These are phyloP conservation scores for Fusarium chuoi DNA, from an alignment of 2,329 filamentous ascomycete genomes.

Conservation along the genomic window DNA sequence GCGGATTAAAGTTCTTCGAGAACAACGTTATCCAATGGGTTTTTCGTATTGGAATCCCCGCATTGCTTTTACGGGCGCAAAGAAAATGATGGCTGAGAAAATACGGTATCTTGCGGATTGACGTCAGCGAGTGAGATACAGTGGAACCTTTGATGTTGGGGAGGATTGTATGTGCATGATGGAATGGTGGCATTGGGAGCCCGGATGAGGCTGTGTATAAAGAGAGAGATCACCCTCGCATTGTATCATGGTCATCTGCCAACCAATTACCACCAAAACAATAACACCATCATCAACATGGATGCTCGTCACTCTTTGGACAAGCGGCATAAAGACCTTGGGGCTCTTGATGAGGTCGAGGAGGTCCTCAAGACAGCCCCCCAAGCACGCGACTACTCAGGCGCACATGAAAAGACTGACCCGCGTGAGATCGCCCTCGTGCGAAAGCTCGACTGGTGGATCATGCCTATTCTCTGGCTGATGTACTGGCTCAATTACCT, in stretches of 20 bases:
- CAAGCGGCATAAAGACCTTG: not conserved
- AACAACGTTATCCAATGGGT: not conserved
- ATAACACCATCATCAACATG: not conserved
- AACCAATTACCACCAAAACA: not conserved
- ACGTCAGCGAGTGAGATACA: not conserved
- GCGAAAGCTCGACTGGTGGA: slow-evolving; percentile 32
- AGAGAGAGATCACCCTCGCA: not conserved
- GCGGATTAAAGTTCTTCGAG: not conserved
- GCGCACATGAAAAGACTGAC: slow-evolving; percentile 33
- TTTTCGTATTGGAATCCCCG: not conserved
- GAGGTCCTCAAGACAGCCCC: slow-evolving; percentile 13
- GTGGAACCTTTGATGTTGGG: not conserved
- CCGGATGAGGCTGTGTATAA: not conserved
- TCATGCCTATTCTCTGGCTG: slow-evolving; percentile 48
- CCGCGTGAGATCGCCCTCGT: slow-evolving; percentile 34
- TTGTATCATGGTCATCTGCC: not conserved
- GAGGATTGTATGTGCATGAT: not conserved
- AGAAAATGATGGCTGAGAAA: not conserved
- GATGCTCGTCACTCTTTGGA: not conserved
- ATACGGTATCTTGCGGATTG: not conserved
- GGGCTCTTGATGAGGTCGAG: slow-evolving; percentile 6
- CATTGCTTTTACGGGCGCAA: not conserved
- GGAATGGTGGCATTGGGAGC: not conserved
- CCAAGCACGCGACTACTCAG: slow-evolving; percentile 28
- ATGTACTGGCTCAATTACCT: slow-evolving; percentile 56